Percentiles rank a stretch among this genome's conserved stretches.
These are phyloP conservation scores for Pleurotus ostreatus DNA, from an alignment of 768 basidiomycete genomes.

Conservation along the genomic window DNA sequence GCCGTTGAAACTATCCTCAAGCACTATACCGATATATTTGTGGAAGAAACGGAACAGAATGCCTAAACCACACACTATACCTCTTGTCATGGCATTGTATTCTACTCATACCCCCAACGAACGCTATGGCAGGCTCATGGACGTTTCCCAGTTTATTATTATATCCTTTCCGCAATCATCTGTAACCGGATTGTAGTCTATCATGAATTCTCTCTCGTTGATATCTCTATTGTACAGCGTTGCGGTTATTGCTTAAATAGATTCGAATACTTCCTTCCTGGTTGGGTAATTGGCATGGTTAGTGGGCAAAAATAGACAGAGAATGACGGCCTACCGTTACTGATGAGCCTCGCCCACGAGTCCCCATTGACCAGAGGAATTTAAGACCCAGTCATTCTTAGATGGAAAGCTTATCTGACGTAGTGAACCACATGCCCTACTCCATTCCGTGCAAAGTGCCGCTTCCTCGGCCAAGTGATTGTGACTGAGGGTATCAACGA, in stretches of 20 bases:
- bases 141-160: neutral
- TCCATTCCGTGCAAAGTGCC: conserved; percentile 51
- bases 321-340: neutral
- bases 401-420: conserved; percentile 31
- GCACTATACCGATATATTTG: conserved; percentile 95
- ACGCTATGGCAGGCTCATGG: conserved; percentile 6
- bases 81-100: conserved; percentile 3
- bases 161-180: conserved; percentile 1
- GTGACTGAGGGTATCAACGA: conserved; percentile 40
- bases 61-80: neutral
- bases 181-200: conserved; percentile 2
- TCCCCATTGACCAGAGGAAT: neutral
- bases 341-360: neutral
- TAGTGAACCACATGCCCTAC: conserved; percentile 46
- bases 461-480: conserved; percentile 45
- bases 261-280: neutral
- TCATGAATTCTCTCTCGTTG: neutral
- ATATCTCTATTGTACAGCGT: neutral
- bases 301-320: neutral
- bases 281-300: neutral
- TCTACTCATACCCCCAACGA: neutral
- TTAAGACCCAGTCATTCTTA: conserved; percentile 6
- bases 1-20: conserved; percentile 94
- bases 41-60: conserved; percentile 69
- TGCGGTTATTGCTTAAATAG: neutral